These are phyloP conservation scores for Stemphylium beticola DNA, from an alignment of 2,329 filamentous ascomycete species.

Conservation along the genomic window DNA sequence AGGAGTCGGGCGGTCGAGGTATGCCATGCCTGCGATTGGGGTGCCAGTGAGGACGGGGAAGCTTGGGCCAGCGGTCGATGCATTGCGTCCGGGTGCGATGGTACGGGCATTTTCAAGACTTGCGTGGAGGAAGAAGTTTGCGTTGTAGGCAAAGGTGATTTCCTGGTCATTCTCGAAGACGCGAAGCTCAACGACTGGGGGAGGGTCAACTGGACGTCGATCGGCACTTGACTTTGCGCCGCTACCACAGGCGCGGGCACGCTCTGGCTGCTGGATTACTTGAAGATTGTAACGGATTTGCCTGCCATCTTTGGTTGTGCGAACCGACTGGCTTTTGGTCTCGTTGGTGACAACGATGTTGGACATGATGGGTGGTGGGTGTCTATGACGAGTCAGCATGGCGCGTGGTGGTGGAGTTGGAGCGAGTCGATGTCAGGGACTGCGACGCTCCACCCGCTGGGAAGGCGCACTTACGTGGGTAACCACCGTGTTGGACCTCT, in stretches of 20 bases:
- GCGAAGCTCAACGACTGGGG: slow-evolving; percentile 89
- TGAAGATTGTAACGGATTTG: slow-evolving; percentile 80
- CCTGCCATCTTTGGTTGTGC: slow-evolving; percentile 75
- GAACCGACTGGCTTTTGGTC: slow-evolving; percentile 58
- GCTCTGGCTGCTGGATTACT: slow-evolving; percentile 92
- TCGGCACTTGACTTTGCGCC: slow-evolving; percentile 85
- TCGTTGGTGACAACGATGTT: slow-evolving; percentile 63
- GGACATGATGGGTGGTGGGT: slow-evolving; percentile 28
- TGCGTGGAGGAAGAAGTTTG: slow-evolving; percentile 94
- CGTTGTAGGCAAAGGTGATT: slow-evolving; percentile 87
- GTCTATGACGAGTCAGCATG: slow-evolving; percentile 20
- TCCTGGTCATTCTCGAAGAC: slow-evolving; percentile 76
- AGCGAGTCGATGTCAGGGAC: slow-evolving; percentile 11
- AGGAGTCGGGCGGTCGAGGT: slow-evolving; percentile 81
- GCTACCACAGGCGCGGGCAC: slow-evolving; percentile 91
- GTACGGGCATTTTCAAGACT: slow-evolving; percentile 86
- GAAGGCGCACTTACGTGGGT: slow-evolving; percentile 21
- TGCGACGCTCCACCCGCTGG: slow-evolving; percentile 13
- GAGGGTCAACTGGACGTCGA: slow-evolving; percentile 89
- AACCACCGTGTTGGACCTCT: slow-evolving; percentile 3
- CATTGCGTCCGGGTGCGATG: slow-evolving; percentile 79
- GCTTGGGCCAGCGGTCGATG: slow-evolving; percentile 64
- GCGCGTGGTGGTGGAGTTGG: slow-evolving; percentile 17
- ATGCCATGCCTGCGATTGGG: slow-evolving; percentile 93
- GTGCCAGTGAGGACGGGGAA: slow-evolving; percentile 91